Evolutionary conservation across 2,329 filamentous ascomycete genomes (phyloP).

Genomic region (Boeremia lycopersici): DNA sequence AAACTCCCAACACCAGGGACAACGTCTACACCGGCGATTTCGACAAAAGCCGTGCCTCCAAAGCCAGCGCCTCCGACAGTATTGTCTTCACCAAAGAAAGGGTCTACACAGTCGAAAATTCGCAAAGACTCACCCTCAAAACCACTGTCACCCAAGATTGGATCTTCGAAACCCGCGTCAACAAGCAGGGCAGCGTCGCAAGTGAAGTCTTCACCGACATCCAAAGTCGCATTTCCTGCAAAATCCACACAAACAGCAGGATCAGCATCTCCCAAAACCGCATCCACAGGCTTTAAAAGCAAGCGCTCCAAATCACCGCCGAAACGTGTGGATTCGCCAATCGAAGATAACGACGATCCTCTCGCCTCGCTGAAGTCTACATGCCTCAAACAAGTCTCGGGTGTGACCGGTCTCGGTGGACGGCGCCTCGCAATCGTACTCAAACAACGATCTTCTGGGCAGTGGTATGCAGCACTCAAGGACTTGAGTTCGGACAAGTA

Average conservation of each 20-base stretch:
- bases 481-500: constrained; percentile 35
- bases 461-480: constrained; percentile 37
- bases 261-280: background rate
- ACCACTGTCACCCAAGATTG: background rate
- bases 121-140: background rate
- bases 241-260: background rate
- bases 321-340: constrained; percentile 11
- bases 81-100: constrained; percentile 3
- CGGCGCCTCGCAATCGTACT: constrained; percentile 27
- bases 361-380: constrained; percentile 7
- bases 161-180: background rate
- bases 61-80: background rate
- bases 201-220: constrained; percentile 1
- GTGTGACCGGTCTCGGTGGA: constrained; percentile 32
- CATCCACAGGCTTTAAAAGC: background rate
- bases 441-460: constrained; percentile 28
- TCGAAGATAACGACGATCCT: constrained; percentile 1
- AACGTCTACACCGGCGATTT: background rate
- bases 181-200: background rate
- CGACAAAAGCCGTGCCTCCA: background rate
- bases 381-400: constrained; percentile 18
- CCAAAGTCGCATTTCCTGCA: background rate
- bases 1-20: background rate
- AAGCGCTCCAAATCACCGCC: constrained; percentile 10
- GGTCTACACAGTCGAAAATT: constrained; percentile 4